A percentile compares a stretch with the other conserved stretches of the same genome.
These are phyloP conservation scores for Candida krabiensis DNA, from an alignment of 805 yeast genomes.

Conservation along the genomic window DNA sequence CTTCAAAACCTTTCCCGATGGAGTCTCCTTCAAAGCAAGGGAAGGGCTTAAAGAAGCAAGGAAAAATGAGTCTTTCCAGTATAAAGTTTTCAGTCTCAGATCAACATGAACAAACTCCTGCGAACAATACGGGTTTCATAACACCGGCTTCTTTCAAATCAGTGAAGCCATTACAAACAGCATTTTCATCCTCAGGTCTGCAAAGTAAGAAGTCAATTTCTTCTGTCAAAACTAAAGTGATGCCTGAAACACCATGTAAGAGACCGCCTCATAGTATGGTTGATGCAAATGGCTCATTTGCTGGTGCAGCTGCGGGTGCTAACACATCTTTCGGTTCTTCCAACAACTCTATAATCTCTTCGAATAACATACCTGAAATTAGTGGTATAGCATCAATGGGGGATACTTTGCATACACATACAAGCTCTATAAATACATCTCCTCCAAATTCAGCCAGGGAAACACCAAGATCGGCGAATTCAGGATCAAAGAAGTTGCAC, in stretches of 20 bases:
- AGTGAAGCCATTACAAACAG: slow-evolving; percentile 84
- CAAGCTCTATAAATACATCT: slow-evolving; percentile 9
- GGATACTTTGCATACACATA: slow-evolving; percentile 1
- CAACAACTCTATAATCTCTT: slow-evolving; percentile 9
- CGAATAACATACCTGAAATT: slow-evolving; percentile 2
- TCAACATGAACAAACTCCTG: slow-evolving; percentile 15
- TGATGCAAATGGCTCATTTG: slow-evolving; percentile 28
- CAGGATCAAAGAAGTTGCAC: slow-evolving; percentile 5
- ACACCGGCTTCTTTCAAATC: slow-evolving; percentile 63
- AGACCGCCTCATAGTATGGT: slow-evolving; percentile 36
- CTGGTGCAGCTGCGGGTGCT: slow-evolving; percentile 9
- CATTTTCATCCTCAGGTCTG: slow-evolving; percentile 74
- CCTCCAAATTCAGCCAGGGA: slow-evolving; percentile 10
- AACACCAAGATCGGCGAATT: slow-evolving; percentile 16
- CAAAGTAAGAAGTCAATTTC: slow-evolving; percentile 56
- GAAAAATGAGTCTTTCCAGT: slow-evolving; percentile 2
- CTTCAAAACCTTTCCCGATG: slow-evolving; percentile 9
- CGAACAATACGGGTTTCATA: slow-evolving; percentile 24
- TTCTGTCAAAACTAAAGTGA: slow-evolving; percentile 34
- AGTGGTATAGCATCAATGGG: slow-evolving; percentile 1
- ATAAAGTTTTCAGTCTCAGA: slow-evolving; percentile 5
- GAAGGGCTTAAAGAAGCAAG: slow-evolving; percentile 1
- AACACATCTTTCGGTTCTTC: slow-evolving; percentile 22
- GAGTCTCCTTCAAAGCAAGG: slow-evolving; percentile 24
- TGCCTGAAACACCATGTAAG: slow-evolving; percentile 70